Percentiles rank a stretch among this genome's conserved stretches.
These are phyloP conservation scores for Linderniella brevidens DNA, from an alignment of 257 asterid species.

Conservation along the genomic window DNA sequence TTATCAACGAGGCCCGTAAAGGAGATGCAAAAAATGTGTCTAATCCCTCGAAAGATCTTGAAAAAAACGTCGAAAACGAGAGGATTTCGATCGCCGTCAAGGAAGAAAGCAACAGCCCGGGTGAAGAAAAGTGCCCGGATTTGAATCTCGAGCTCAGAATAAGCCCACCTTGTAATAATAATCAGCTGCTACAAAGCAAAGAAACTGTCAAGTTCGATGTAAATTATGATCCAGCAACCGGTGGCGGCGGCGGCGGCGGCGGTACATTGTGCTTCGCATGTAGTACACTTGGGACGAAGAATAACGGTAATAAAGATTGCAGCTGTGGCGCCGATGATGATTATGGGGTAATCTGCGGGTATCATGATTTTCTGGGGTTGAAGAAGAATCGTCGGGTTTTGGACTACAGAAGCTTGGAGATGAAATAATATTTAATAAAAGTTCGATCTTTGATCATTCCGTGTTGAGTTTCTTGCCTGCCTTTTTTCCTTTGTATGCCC, in stretches of 20 bases:
- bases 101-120: slow-evolving; percentile 11
- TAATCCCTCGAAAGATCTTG: slow-evolving; percentile 17
- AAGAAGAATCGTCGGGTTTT: slow-evolving; percentile 28
- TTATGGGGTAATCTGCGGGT: slow-evolving; percentile 6
- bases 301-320: slow-evolving; percentile 45
- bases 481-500: too few relatives aligned
- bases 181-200: background rate
- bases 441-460: too few relatives aligned
- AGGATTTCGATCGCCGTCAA: background rate
- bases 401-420: slow-evolving; percentile 72
- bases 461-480: too few relatives aligned
- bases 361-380: slow-evolving; percentile 45
- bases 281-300: slow-evolving; percentile 36
- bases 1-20: slow-evolving; percentile 17
- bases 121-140: slow-evolving; percentile 44
- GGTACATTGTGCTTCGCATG: slow-evolving; percentile 44
- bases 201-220: too few relatives aligned
- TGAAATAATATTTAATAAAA: slow-evolving; percentile 17
- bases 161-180: slow-evolving; percentile 48
- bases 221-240: slow-evolving; percentile 9
- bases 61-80: background rate
- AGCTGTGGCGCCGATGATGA: slow-evolving; percentile 13
- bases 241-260: slow-evolving; percentile 12
- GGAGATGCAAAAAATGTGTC: slow-evolving; percentile 4
- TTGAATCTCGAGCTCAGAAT: slow-evolving; percentile 79